Conservation (phyloP, 192 early-diverging fungal genomes). For the Tieghemiomyces parasiticus region DNA sequence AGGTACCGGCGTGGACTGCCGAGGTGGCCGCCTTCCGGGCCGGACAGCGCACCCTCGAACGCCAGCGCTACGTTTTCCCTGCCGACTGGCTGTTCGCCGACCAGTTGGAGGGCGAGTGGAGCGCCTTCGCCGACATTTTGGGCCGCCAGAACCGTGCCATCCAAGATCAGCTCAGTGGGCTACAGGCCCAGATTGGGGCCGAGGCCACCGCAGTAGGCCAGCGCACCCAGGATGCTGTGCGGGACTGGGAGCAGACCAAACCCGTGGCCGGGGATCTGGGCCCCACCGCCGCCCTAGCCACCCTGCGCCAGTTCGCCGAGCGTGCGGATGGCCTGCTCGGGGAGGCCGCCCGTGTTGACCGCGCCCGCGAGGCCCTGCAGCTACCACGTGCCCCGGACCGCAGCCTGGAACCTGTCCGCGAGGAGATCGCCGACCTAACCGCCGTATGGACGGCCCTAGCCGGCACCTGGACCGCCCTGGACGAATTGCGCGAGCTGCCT, state of each 20-base stretch:
- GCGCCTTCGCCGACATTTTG: constrained; percentile 89
- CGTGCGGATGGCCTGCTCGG: constrained; percentile 66
- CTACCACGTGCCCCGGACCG: constrained; percentile 57
- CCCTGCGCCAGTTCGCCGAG: constrained; percentile 70
- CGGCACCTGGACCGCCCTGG: constrained; percentile 65
- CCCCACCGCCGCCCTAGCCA: constrained; percentile 69
- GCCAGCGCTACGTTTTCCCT: constrained; percentile 91
- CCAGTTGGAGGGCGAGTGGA: constrained; percentile 95
- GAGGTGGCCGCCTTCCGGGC: constrained; percentile 78
- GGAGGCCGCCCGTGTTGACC: constrained; percentile 70
- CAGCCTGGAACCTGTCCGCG: constrained; percentile 66
- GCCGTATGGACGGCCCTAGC: constrained; percentile 80
- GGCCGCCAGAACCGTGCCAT: constrained; percentile 79
- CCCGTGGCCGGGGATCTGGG: constrained; percentile 87
- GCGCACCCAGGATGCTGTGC: constrained; percentile 63
- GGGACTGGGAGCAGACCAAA: constrained; percentile 91
- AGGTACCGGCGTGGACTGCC: constrained; percentile 54
- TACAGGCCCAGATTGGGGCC: constrained; percentile 88
- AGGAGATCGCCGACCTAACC: constrained; percentile 85
- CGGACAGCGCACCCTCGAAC: constrained; percentile 84
- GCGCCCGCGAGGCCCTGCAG: constrained; percentile 89
- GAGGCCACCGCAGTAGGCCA: constrained; percentile 81
- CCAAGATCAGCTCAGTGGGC: constrained; percentile 83
- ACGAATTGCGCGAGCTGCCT: constrained; percentile 70
- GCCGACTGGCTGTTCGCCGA: constrained; percentile 90